Conservation (phyloP, 306 rosid genomes). For the Rosa multiflora region DNA sequence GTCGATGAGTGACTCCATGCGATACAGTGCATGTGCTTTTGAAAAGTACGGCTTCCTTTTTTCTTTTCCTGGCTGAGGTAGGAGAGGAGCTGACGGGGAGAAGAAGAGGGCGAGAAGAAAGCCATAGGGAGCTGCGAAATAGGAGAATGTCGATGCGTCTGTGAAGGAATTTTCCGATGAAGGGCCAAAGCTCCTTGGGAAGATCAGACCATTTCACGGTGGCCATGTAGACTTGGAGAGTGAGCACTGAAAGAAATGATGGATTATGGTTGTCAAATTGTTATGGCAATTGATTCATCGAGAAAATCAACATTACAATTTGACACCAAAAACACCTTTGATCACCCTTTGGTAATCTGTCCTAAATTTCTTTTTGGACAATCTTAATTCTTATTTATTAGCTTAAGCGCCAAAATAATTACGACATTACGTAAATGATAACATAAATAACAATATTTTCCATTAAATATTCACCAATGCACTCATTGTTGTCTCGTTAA, state of each 20-base stretch:
- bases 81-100: slow-evolving; percentile 29
- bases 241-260: too few species aligned
- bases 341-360: too few species aligned
- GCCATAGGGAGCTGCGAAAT: slow-evolving; percentile 43
- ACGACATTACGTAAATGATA: too few species aligned
- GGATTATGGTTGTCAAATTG: too few species aligned
- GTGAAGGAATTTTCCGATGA: slow-evolving; percentile 40
- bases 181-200: slow-evolving; percentile 47
- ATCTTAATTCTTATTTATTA: too few species aligned
- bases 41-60: background rate
- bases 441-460: background rate
- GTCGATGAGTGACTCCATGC: slow-evolving; percentile 21
- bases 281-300: too few species aligned
- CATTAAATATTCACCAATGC: background rate
- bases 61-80: too few species aligned
- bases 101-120: slow-evolving; percentile 46
- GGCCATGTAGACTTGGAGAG: background rate
- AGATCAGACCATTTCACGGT: slow-evolving; percentile 47
- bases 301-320: too few species aligned
- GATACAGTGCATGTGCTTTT: slow-evolving; percentile 30
- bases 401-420: background rate
- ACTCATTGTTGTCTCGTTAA: background rate
- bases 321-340: too few species aligned
- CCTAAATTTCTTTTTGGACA: background rate
- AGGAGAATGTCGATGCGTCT: slow-evolving; percentile 39